Base-by-base conservation (phyloP, 768 basidiomycete species). In the Hydnum rufescens region DNA sequence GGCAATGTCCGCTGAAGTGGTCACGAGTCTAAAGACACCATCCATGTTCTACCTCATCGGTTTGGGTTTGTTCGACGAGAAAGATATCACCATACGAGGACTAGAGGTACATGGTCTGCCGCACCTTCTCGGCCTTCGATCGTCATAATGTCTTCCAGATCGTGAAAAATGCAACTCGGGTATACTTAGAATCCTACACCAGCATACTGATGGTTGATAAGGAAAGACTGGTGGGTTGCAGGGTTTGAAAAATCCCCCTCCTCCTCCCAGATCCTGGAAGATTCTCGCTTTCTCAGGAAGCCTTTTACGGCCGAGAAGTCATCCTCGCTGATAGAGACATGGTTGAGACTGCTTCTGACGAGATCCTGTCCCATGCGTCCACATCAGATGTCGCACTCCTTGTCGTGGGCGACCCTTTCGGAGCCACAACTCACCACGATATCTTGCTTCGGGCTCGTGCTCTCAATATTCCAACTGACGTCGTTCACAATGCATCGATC, bases 21-120 rank as follows among this genome's bases (percentile, higher is more conserved):
- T n/a, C n/a, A n/a, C n/a, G n/a, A n/a, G n/a, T n/a, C n/a, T n/a
- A n/a, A n/a, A n/a, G n/a, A n/a, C n/a, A n/a, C n/a, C n/a, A n/a
- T n/a, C n/a, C n/a, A 97, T 97, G 95, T 82, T 97, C 66, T 96
- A 86, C 66, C 75, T 97, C 53, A 78, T 99, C 53, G 93, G 93
- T 2, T 71, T 99, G 0, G 93, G 95, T 1, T 76, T 99, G 31
- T 83, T 78, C 57, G 92, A 96, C 65, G 93, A 96, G 66, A 86
- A 82, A 60, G 95, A 99, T 64, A 84, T 97, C 58, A 92, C 90
- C 3, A 65, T 97, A 19, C 76, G 87, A 16, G 95, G 95, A 0
- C 68, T 96, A 26, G 84, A 96, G 72, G 88, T 84, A 58, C 58
- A 29, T 29, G 18, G 25, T 36, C 5, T 3, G 63, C 53, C 44